Evolutionary conservation across 805 yeast genomes (phyloP).

Genomic region (Candida yuanshanica): DNA sequence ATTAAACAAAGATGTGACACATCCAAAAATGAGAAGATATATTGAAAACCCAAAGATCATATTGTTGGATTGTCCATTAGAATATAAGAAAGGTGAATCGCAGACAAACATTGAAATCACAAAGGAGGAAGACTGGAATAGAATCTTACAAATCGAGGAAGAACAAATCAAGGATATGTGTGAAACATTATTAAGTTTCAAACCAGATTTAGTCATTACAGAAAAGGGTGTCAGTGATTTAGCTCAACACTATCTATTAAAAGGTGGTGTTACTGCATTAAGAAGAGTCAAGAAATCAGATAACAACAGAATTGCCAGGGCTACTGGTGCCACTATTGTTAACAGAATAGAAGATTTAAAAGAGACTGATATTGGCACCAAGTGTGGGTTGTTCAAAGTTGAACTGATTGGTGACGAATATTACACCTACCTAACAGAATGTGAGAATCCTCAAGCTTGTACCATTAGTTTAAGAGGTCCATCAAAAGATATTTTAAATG

Average conservation of each 20-base stretch:
- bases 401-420: constrained; percentile 97
- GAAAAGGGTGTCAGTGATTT: constrained; percentile 98
- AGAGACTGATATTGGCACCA: constrained; percentile 83
- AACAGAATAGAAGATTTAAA: constrained; percentile 92
- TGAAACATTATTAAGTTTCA: constrained; percentile 74
- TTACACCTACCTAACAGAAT: constrained; percentile 76
- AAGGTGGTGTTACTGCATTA: constrained; percentile 87
- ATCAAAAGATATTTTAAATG: constrained; percentile 92
- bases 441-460: constrained; percentile 87
- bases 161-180: constrained; percentile 90
- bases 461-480: constrained; percentile 92
- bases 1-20: constrained; percentile 96
- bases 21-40: constrained; percentile 92
- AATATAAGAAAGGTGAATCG: constrained; percentile 98
- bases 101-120: constrained; percentile 97
- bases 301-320: constrained; percentile 93
- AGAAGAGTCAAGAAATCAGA: constrained; percentile 95
- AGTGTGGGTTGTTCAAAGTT: constrained; percentile 87
- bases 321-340: constrained; percentile 96
- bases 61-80: constrained; percentile 92
- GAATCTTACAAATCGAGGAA: constrained; percentile 93
- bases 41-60: constrained; percentile 87
- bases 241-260: constrained; percentile 93
- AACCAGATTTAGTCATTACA: constrained; percentile 92
- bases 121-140: constrained; percentile 93